These are phyloP conservation scores for Phytophthora idaei DNA, from an alignment of 352 stramenopile species.

Conservation along the genomic window DNA sequence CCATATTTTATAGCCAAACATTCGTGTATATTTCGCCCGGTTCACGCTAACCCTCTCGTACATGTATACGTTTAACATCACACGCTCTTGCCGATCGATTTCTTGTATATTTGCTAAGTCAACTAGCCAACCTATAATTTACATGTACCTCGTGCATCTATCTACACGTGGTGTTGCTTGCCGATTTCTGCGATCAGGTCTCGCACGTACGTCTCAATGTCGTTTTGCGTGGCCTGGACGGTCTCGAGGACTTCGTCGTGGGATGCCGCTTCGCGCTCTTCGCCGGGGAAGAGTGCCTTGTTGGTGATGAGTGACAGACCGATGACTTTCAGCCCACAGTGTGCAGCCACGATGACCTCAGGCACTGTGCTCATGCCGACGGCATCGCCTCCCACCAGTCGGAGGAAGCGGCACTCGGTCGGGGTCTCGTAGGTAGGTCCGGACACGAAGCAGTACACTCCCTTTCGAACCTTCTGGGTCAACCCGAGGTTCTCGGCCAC, in stretches of 20 bases:
- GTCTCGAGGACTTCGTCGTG: conserved; percentile 93
- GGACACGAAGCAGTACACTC: conserved; percentile 96
- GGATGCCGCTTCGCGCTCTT: conserved; percentile 74
- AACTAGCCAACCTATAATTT: conserved; percentile 6
- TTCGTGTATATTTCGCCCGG: no score
- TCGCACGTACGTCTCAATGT: conserved; percentile 23
- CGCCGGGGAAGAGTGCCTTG: conserved; percentile 75
- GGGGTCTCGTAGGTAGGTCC: conserved; percentile 96
- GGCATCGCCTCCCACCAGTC: conserved; percentile 89
- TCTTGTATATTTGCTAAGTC: neutral
- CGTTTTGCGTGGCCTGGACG: conserved; percentile 50
- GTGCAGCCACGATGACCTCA: conserved; percentile 93
- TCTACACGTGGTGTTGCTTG: conserved; percentile 7
- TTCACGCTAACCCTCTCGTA: no score
- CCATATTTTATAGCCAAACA: no score
- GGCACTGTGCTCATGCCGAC: conserved; percentile 96
- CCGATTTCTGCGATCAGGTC: conserved; percentile 16
- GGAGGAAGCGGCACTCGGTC: conserved; percentile 91
- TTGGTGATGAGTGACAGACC: conserved; percentile 96
- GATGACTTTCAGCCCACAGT: conserved; percentile 57
- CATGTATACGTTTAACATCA: neutral
- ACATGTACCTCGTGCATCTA: conserved; percentile 3
- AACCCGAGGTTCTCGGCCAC: conserved; percentile 81
- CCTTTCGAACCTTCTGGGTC: conserved; percentile 73
- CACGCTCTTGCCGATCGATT: neutral